Evolutionary conservation across 371 early-diverging fungal genomes (phyloP), one percentile per base, ranked within the genome.

Genomic region (Rhizomucor pusillus): DNA sequence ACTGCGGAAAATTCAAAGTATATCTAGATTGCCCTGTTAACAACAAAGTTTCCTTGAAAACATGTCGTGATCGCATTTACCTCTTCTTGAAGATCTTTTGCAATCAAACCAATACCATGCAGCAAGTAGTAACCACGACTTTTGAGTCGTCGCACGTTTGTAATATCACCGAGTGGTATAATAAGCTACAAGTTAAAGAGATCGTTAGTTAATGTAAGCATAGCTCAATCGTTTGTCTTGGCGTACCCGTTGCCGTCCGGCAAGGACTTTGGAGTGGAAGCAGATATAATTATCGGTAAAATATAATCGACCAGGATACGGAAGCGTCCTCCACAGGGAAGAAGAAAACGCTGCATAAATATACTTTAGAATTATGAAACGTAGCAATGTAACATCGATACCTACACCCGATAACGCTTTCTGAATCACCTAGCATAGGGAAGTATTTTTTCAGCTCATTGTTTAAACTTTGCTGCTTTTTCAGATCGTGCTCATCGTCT

Each of bases 251-350:
- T 80, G 75, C 20, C 79, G 60, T 5, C 77, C 74, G 16, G 83
- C 85, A 14, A 84, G 65, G 0, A 79, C 63, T 43, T 77, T 80
- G 24, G 86, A 82, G 52, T 77, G 72, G 65, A 81, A 90, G 56
- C 85, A 86, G 10, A 90, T 47, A 58, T 81, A 80, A 51, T 79
- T 64, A 11, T 71, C 73, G 0, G 89, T 85, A 19, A 89, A 62
- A 44, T 80, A 89, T 1, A 90, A 51, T 25, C 75, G 77, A 10
- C 91, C 91, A 25, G 72, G 77, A 47, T 67, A 69, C 23, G 72
- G 90, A 58, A 77, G 60, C n/a, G 69, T 71, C 19, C 65, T 51
- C 73, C 73, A 70, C 20, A 72, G 50, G 2, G 72, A 67, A 7
- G 66, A 52, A 6, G 61, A 63, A 51, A 79, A 53, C 49, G 64